These are phyloP conservation scores for Arabidopsis arenosa DNA, from an alignment of 345 rosid genomes.

Conservation along the genomic window DNA sequence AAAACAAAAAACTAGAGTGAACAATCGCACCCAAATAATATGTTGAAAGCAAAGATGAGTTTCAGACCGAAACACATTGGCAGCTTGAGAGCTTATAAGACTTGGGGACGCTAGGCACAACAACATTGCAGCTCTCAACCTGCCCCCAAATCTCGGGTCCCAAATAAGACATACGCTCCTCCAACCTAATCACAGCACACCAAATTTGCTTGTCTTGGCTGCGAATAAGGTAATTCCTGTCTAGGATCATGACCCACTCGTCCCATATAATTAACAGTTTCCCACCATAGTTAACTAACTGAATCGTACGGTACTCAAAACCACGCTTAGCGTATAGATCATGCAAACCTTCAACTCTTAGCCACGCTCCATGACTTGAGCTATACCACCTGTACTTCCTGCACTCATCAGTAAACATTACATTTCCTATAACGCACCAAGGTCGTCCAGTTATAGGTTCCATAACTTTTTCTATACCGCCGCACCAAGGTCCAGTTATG, in stretches of 20 bases:
- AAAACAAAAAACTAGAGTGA: no score
- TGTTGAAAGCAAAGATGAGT: neutral
- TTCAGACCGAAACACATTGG: neutral
- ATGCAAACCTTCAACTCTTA: neutral
- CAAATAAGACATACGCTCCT: neutral
- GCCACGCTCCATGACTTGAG: neutral
- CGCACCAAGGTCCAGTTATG: neutral
- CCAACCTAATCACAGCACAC: conserved; percentile 13
- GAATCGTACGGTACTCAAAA: neutral
- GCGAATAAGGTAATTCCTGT: neutral
- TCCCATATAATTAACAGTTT: neutral
- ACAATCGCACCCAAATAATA: no score
- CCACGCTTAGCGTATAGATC: neutral
- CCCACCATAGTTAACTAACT: conserved; percentile 9
- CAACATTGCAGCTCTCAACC: neutral
- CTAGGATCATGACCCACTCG: no score
- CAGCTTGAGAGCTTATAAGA: conserved; percentile 3
- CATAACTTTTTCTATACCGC: no score
- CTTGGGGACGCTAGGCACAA: neutral
- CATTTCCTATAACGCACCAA: neutral
- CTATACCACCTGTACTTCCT: neutral
- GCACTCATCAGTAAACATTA: neutral
- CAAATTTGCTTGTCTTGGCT: neutral
- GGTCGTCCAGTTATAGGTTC: no score
- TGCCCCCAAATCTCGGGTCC: neutral